Conservation (phyloP, 495 filamentous ascomycete genomes). For the Parathielavia appendiculata region DNA sequence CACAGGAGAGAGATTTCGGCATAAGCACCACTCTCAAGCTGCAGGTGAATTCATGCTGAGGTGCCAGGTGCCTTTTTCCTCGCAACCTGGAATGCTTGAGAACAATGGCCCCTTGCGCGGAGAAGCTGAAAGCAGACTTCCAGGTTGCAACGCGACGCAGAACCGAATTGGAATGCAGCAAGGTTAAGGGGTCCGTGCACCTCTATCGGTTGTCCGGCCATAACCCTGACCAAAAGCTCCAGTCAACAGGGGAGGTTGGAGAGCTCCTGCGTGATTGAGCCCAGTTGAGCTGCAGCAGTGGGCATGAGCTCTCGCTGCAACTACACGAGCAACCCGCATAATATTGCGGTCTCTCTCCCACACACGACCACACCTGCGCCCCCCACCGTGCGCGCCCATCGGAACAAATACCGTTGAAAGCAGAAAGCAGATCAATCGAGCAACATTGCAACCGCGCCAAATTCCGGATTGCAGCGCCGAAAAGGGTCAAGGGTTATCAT, state of each 20-base stretch:
- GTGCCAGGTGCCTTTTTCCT: too few relatives aligned
- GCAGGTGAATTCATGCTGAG: too few relatives aligned
- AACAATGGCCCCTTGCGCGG: too few relatives aligned
- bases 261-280: conserved; percentile 6
- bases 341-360: background rate
- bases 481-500: conserved; percentile 13
- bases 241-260: conserved; percentile 16
- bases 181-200: conserved; percentile 1
- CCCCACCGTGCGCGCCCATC: background rate
- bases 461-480: background rate
- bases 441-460: conserved; percentile 4
- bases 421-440: background rate
- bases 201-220: background rate
- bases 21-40: too few relatives aligned
- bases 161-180: too few relatives aligned
- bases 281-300: background rate
- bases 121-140: too few relatives aligned
- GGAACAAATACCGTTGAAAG: background rate
- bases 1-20: too few relatives aligned
- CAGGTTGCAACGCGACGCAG: background rate
- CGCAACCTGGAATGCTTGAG: too few relatives aligned
- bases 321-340: conserved; percentile 4
- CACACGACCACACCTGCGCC: background rate
- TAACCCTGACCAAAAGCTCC: background rate
- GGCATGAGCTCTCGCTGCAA: conserved; percentile 5